Percentiles rank a stretch among this genome's conserved stretches.
phyloP scores from a whole-genome alignment of 2,329 filamentous ascomycete genomes.

The Samsoniella hepiali region DNA sequence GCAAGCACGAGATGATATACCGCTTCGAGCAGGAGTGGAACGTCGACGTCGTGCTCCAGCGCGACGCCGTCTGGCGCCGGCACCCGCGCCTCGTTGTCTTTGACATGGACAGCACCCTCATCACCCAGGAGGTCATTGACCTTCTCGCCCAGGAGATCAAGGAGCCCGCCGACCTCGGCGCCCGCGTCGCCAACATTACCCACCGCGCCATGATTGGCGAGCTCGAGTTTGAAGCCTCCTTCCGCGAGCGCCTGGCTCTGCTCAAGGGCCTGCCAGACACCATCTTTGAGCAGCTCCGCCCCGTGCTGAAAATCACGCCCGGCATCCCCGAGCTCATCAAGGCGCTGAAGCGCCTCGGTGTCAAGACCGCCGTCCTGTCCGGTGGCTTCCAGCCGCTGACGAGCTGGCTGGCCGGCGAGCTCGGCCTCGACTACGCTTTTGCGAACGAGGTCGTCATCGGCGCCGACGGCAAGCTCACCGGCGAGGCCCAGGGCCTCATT shows the following conservation, averaged over 20 bases:
- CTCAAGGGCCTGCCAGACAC: slow-evolving; percentile 75
- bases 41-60: slow-evolving; percentile 76
- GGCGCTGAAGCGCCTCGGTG: slow-evolving; percentile 73
- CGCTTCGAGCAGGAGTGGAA: slow-evolving; percentile 87
- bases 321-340: slow-evolving; percentile 73
- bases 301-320: slow-evolving; percentile 73
- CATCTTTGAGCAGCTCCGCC: slow-evolving; percentile 75
- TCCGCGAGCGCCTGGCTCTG: slow-evolving; percentile 75
- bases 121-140: slow-evolving; percentile 96
- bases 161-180: slow-evolving; percentile 67
- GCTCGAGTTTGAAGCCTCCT: slow-evolving; percentile 81
- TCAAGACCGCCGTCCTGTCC: slow-evolving; percentile 85
- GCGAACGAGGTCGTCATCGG: slow-evolving; percentile 77
- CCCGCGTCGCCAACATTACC: slow-evolving; percentile 83
- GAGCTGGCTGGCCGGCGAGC: slow-evolving; percentile 73
- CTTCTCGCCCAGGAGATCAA: slow-evolving; percentile 79
- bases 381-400: slow-evolving; percentile 91
- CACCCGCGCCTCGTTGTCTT: slow-evolving; percentile 89
- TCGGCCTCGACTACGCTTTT: slow-evolving; percentile 83
- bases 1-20: slow-evolving; percentile 78
- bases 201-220: slow-evolving; percentile 94
- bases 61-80: slow-evolving; percentile 68
- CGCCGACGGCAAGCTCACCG: slow-evolving; percentile 61
- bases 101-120: slow-evolving; percentile 98
- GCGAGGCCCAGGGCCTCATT: slow-evolving; percentile 68